phyloP scores from a whole-genome alignment of 768 basidiomycete genomes.

The Pleurotus ostreatus region DNA sequence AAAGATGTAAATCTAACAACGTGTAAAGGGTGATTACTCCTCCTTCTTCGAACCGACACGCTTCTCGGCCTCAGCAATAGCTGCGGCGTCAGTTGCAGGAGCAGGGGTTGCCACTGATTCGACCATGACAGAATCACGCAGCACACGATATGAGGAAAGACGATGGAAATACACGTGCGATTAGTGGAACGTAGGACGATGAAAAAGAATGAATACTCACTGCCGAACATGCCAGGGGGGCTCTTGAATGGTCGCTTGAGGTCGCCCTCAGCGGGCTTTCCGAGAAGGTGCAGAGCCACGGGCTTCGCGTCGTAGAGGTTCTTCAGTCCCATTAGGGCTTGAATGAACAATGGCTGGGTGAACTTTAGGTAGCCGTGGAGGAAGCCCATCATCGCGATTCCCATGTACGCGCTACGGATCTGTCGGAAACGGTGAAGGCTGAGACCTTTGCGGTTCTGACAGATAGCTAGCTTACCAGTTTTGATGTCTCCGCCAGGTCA shows the following conservation, averaged over 20 bases:
- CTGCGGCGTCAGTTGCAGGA: constrained; percentile 82
- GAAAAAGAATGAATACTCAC: constrained; percentile 29
- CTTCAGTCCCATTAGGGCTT: constrained; percentile 94
- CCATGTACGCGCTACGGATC: constrained; percentile 67
- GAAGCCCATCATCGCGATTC: constrained; percentile 85
- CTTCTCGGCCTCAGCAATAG: constrained; percentile 88
- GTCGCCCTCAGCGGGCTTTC: constrained; percentile 78
- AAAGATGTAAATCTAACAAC: constrained; percentile 2
- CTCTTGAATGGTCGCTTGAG: constrained; percentile 88
- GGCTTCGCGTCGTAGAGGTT: constrained; percentile 82
- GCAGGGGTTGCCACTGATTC: constrained; percentile 41
- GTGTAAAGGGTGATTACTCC: constrained; percentile 34
- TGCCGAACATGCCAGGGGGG: constrained; percentile 65
- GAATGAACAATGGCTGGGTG: constrained; percentile 95
- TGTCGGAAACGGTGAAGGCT: constrained; percentile 16
- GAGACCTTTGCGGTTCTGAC: not conserved
- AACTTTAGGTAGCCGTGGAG: constrained; percentile 94
- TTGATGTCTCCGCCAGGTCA: constrained; percentile 84
- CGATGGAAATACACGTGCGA: not conserved
- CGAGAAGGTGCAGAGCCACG: constrained; percentile 78
- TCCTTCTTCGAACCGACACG: constrained; percentile 79
- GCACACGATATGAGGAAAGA: no score
- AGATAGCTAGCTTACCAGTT: constrained; percentile 52
- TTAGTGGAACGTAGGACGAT: not conserved
- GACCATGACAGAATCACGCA: not conserved